Conservation (phyloP, 192 early-diverging fungal species). For the Podila minutissima region DNA sequence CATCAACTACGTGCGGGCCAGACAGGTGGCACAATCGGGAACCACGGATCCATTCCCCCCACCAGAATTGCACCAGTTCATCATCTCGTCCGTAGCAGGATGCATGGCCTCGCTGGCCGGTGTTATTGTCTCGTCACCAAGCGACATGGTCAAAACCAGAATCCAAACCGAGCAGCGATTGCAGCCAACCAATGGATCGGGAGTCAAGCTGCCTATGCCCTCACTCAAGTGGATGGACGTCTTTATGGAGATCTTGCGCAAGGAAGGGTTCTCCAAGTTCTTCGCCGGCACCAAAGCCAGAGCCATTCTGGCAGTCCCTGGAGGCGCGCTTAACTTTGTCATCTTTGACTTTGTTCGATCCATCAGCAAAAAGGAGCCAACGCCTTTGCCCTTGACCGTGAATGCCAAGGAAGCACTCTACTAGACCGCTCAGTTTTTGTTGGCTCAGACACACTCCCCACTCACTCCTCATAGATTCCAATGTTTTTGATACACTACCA, state of each 20-base stretch:
- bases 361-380: slow-evolving; percentile 20
- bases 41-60: slow-evolving; percentile 21
- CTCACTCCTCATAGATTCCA: background rate
- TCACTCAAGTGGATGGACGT: slow-evolving; percentile 47
- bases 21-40: background rate
- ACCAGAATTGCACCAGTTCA: slow-evolving; percentile 35
- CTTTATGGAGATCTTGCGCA: slow-evolving; percentile 47
- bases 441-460: background rate
- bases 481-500: background rate
- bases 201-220: slow-evolving; percentile 36
- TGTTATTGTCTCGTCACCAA: slow-evolving; percentile 46
- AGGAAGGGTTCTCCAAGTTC: slow-evolving; percentile 48
- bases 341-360: slow-evolving; percentile 56
- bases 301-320: slow-evolving; percentile 46
- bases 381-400: background rate
- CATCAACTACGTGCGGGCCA: slow-evolving; percentile 24
- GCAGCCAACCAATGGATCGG: slow-evolving; percentile 30
- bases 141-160: slow-evolving; percentile 53
- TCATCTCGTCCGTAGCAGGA: slow-evolving; percentile 43
- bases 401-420: background rate
- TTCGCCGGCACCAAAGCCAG: slow-evolving; percentile 45
- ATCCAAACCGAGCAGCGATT: slow-evolving; percentile 52
- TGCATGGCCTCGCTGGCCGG: slow-evolving; percentile 34
- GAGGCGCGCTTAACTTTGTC: slow-evolving; percentile 53
- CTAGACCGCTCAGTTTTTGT: background rate